These are phyloP conservation scores for Mallotus nudiflorus DNA, from an alignment of 345 rosid species.

Conservation along the genomic window DNA sequence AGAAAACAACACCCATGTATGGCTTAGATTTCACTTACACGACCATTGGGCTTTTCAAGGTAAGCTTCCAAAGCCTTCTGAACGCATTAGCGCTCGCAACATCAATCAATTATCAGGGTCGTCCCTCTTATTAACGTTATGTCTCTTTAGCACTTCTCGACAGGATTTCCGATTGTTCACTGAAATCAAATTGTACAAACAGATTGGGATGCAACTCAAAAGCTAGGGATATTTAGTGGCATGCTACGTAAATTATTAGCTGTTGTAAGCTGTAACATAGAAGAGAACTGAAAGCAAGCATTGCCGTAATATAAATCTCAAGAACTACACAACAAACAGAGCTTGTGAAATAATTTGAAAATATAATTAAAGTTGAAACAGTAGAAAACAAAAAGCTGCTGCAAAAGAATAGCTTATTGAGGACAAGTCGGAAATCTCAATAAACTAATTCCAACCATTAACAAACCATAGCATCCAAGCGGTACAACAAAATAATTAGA, in stretches of 20 bases:
- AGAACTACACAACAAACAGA: too few species aligned
- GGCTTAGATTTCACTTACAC: too few species aligned
- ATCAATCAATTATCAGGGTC: background rate
- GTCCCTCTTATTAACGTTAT: background rate
- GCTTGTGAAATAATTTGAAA: too few species aligned
- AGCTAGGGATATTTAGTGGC: too few species aligned
- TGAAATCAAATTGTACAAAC: background rate
- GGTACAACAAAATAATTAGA: constrained; percentile 67
- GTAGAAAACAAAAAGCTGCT: constrained; percentile 41
- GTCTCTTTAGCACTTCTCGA: background rate
- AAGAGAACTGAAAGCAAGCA: too few species aligned
- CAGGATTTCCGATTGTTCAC: background rate
- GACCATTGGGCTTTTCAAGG: background rate
- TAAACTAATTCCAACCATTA: constrained; percentile 73
- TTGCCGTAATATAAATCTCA: too few species aligned
- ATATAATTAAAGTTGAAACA: background rate
- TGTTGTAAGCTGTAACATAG: too few species aligned
- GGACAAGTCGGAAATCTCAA: constrained; percentile 77
- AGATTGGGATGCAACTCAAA: too few species aligned
- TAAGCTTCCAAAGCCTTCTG: background rate
- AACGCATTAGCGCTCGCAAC: background rate
- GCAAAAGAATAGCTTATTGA: constrained; percentile 65
- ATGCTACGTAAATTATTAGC: too few species aligned
- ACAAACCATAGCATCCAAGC: constrained; percentile 74
- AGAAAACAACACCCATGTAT: too few species aligned